Conservation (phyloP, 1,284 basidiomycete species). For the Boletus sp. region DNA sequence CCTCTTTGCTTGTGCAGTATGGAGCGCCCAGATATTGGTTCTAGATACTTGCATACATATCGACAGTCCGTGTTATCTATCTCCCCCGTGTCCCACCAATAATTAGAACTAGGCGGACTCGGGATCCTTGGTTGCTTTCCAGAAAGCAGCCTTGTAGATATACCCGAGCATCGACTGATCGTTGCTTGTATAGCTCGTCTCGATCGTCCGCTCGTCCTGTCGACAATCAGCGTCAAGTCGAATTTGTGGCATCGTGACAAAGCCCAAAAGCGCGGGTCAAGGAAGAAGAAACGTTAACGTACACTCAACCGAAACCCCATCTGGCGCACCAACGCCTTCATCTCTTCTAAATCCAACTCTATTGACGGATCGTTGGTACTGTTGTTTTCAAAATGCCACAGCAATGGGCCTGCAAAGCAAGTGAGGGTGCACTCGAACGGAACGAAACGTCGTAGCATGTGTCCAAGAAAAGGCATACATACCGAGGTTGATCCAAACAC, state of each 20-base stretch:
- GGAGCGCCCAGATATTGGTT: too few relatives aligned
- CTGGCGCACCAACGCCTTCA: conserved; percentile 68
- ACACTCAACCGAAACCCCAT: conserved; percentile 86
- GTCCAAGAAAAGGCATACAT: conserved; percentile 2
- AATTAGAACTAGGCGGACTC: neutral
- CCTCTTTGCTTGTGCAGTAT: too few relatives aligned
- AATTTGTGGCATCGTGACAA: neutral
- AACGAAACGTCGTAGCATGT: too few relatives aligned
- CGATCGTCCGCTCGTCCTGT: conserved; percentile 65
- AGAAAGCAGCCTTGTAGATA: conserved; percentile 80
- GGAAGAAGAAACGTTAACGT: conserved; percentile 28
- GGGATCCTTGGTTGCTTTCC: conserved; percentile 69
- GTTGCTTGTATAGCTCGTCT: conserved; percentile 87
- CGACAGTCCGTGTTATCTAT: neutral
- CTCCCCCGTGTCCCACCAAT: neutral
- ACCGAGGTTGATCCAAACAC: conserved; percentile 91
- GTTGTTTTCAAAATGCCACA: conserved; percentile 97
- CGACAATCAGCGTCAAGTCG: neutral
- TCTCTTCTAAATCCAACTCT: conserved; percentile 86
- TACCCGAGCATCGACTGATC: conserved; percentile 84
- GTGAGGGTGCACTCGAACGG: neutral
- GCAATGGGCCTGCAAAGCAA: conserved; percentile 63
- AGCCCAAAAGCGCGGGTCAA: neutral
- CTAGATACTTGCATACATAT: too few relatives aligned
- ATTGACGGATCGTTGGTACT: conserved; percentile 75